phyloP scores from a whole-genome alignment of 208 protist genomes.

The Vickermania spadyakhi region DNA sequence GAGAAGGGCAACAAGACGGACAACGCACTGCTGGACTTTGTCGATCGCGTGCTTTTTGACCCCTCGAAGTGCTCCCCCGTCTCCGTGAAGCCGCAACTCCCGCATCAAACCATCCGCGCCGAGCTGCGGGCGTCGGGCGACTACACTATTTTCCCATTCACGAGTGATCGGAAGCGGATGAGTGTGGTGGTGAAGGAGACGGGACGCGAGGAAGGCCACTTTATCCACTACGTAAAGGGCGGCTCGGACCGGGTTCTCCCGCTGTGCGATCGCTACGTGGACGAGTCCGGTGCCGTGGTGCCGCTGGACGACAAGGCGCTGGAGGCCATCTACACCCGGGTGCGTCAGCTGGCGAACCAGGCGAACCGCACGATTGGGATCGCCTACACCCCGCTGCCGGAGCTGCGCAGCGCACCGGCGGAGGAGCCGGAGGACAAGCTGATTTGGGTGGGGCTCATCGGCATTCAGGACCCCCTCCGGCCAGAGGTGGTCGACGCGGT shows the following conservation, averaged over 20 bases:
- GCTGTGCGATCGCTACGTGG: conserved; percentile 61
- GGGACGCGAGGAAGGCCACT: conserved; percentile 13
- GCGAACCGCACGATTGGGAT: conserved; percentile 85
- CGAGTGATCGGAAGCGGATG: conserved; percentile 86
- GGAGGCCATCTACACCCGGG: conserved; percentile 25
- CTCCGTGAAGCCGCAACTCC: conserved; percentile 19
- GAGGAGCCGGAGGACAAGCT: conserved; percentile 58
- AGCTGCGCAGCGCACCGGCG: conserved; percentile 19
- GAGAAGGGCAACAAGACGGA: conserved; percentile 87
- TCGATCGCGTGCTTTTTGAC: conserved; percentile 30
- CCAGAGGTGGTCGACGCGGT: conserved; percentile 91
- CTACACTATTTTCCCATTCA: conserved; percentile 77
- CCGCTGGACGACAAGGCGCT: conserved; percentile 22
- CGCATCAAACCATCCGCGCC: conserved; percentile 45
- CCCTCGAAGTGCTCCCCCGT: conserved; percentile 7
- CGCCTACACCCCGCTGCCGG: conserved; percentile 37
- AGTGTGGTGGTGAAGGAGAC: conserved; percentile 39
- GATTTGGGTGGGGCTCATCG: conserved; percentile 92
- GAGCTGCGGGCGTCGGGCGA: conserved; percentile 19
- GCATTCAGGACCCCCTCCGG: conserved; percentile 93
- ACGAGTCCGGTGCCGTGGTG: conserved; percentile 34
- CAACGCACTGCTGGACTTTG: conserved; percentile 74
- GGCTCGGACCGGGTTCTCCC: conserved; percentile 85
- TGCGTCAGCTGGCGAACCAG: conserved; percentile 35
- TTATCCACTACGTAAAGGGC: conserved; percentile 85